Percentiles rank a stretch among this genome's conserved stretches.
phyloP scores from a whole-genome alignment of 2,329 filamentous ascomycete species.

The Talaromyces islandicus region DNA sequence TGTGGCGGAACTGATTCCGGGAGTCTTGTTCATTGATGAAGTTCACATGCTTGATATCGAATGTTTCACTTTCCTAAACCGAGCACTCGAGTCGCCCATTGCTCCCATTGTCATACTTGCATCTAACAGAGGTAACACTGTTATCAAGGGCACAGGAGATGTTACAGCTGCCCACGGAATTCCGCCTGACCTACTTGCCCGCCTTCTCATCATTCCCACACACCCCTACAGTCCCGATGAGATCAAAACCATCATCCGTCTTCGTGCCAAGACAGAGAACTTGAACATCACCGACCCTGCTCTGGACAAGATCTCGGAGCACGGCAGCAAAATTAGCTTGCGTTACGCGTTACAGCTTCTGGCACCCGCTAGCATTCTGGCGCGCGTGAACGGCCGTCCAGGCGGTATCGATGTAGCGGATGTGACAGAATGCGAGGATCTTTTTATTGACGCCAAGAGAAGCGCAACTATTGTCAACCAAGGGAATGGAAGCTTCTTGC shows the following conservation, averaged over 20 bases:
- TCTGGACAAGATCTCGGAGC: constrained; percentile 76
- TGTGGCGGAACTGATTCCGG: constrained; percentile 94
- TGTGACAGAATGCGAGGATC: constrained; percentile 72
- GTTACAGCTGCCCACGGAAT: constrained; percentile 86
- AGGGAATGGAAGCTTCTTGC: constrained; percentile 60
- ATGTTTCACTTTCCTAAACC: constrained; percentile 98
- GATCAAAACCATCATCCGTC: constrained; percentile 84
- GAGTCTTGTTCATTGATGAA: constrained; percentile 97
- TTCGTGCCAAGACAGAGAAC: constrained; percentile 75
- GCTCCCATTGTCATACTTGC: constrained; percentile 96
- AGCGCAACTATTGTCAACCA: constrained; percentile 67
- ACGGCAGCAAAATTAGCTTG: constrained; percentile 83
- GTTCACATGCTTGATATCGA: constrained; percentile 99
- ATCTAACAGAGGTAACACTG: constrained; percentile 90
- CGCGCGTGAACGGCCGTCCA: constrained; percentile 71
- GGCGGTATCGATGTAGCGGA: constrained; percentile 69
- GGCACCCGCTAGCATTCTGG: constrained; percentile 83
- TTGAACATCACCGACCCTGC: constrained; percentile 75
- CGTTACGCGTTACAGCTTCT: constrained; percentile 90
- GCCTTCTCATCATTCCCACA: constrained; percentile 92
- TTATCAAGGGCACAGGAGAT: constrained; percentile 77
- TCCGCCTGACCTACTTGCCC: constrained; percentile 85
- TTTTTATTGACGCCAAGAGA: constrained; percentile 76
- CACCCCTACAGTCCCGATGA: constrained; percentile 82
- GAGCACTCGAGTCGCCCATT: constrained; percentile 90